Base-by-base conservation (phyloP, 331 rosid species). In the Acacia concinna region DNA sequence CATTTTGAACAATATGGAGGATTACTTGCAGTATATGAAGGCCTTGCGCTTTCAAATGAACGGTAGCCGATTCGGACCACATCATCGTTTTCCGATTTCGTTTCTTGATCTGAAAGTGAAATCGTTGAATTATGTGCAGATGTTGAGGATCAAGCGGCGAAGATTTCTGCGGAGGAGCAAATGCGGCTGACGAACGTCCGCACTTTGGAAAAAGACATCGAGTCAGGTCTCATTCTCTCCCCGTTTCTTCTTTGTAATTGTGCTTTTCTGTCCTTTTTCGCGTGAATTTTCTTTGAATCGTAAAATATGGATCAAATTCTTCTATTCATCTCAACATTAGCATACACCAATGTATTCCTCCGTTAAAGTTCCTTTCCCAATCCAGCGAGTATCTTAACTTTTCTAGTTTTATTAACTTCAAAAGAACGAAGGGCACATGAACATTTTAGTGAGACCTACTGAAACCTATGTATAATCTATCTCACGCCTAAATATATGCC, bases 1-100 rank as follows among this genome's bases (percentile, higher is more conserved):
- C 8, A 23, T 25, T 56, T 6, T 17, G 73, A 78, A 78, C 57
- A 74, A 75, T 54, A 95, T 95, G 98, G 99, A 95, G 51, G 93
- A 93, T 38, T 95, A 93, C 85, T 82, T 95, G 88, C 93, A 84
- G 79, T 81, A 82, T 86, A 87, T 93, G 93, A 93, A 91, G 86
- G 85, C 93, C 47, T 73, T 95, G 87, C 98, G 98, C 75, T 85
- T 85, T 71, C 98, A 95, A 75, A 89, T 95, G 93, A 91, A 91
- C 82, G 98, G 99, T 88, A n/a, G 20, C 83, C 46, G 65, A 43
- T 81, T 62, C 51, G 23, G 30, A 25, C 21, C 66, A 1, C 37
- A 62, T 35, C 14, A 13, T 43, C 13, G 9, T 63, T 7, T 6
- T 81, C 21, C 5, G 18, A 17, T 63, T 59, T 32, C 4, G 3